These are phyloP conservation scores for Lachnellula subtilissima DNA, from an alignment of 2,329 filamentous ascomycete species.

Conservation along the genomic window DNA sequence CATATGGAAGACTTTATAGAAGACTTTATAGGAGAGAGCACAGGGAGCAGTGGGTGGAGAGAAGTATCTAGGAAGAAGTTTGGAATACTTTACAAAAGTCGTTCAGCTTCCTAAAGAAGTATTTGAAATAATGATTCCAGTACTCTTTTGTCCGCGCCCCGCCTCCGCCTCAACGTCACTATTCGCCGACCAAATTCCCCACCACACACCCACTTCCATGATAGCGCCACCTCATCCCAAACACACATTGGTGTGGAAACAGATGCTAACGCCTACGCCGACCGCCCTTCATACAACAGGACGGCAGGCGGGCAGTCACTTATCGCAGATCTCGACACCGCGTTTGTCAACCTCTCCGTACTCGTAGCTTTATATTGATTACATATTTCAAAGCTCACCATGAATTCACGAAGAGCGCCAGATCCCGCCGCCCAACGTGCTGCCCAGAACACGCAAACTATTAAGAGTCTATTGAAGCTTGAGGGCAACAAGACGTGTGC, in stretches of 20 bases:
- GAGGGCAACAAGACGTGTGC: constrained; percentile 95
- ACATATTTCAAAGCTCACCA: constrained; percentile 36
- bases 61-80: constrained; percentile 3
- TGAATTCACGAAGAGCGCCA: constrained; percentile 69
- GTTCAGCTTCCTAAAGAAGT: constrained; percentile 3
- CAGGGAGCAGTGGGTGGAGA: not conserved
- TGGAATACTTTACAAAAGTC: constrained; percentile 14
- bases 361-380: constrained; percentile 13
- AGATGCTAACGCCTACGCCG: not conserved
- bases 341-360: not conserved
- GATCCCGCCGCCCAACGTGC: constrained; percentile 81
- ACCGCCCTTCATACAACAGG: constrained; percentile 1
- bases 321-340: not conserved
- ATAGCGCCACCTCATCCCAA: constrained; percentile 3
- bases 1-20: constrained; percentile 38
- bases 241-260: too few species aligned
- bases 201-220: not conserved
- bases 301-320: not conserved
- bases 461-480: constrained; percentile 92
- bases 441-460: constrained; percentile 87
- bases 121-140: constrained; percentile 18
- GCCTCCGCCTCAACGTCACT: constrained; percentile 4
- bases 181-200: too few species aligned
- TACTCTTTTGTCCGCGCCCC: constrained; percentile 5
- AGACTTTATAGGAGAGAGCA: constrained; percentile 1